Conservation (phyloP, 2,329 filamentous ascomycete species). For the Aspergillus pseudoviridinutans region DNA sequence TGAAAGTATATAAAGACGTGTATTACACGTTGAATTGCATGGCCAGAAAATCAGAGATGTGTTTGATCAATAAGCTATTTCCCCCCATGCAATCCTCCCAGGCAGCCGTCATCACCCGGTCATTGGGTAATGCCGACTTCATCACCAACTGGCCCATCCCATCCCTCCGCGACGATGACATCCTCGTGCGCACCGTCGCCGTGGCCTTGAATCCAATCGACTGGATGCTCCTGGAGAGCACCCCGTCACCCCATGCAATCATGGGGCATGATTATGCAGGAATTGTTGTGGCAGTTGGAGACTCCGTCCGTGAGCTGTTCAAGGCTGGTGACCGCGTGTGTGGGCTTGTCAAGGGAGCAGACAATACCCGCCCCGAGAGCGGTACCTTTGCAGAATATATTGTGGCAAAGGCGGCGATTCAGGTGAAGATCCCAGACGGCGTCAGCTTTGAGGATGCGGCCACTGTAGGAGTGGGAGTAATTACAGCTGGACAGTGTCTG, state of each 20-base stretch:
- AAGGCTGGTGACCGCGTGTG: conserved; percentile 32
- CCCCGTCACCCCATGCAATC: not conserved
- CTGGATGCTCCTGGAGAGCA: conserved; percentile 2
- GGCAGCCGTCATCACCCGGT: not conserved
- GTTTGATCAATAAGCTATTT: not conserved
- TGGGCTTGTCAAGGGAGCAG: conserved; percentile 30
- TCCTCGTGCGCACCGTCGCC: not conserved
- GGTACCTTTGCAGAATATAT: conserved; percentile 39
- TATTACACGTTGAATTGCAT: not conserved
- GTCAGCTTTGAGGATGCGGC: conserved; percentile 30
- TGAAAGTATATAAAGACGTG: not conserved
- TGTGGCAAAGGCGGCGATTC: conserved; percentile 23
- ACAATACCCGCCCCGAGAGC: conserved; percentile 19
- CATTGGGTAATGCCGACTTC: not conserved
- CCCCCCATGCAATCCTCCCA: not conserved
- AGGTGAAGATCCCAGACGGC: conserved; percentile 27
- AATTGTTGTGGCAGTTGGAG: not conserved
- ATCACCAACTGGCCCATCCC: not conserved
- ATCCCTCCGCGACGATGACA: not conserved
- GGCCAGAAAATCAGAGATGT: not conserved
- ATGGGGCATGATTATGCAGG: conserved; percentile 7
- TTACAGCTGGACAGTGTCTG: conserved; percentile 10
- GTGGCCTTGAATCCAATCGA: conserved; percentile 7
- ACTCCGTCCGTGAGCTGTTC: conserved; percentile 4
- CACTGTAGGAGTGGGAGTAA: conserved; percentile 26